phyloP scores from a whole-genome alignment of 2,329 filamentous ascomycete genomes.

The Neonectria ditissima region DNA sequence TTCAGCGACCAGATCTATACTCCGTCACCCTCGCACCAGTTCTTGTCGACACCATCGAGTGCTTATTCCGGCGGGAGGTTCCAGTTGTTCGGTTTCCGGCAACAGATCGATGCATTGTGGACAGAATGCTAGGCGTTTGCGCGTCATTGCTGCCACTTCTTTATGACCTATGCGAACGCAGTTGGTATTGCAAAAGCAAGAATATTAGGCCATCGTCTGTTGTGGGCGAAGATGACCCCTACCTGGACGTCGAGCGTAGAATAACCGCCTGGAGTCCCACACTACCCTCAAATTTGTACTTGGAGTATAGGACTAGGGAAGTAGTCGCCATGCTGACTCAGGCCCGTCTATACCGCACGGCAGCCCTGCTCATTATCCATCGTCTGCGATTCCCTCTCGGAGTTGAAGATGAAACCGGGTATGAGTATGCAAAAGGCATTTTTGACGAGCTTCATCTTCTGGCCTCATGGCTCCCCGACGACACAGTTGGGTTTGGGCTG shows the following conservation, averaged over 20 bases:
- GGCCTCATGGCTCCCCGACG: constrained; percentile 3
- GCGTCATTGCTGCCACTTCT: constrained; percentile 23
- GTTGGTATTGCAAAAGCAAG: constrained; percentile 11
- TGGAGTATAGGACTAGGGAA: constrained; percentile 12
- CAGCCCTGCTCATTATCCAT: constrained; percentile 31
- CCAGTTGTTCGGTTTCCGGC: constrained; percentile 20
- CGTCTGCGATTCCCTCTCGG: constrained; percentile 31
- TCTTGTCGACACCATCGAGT: constrained; percentile 28
- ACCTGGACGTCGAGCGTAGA: constrained; percentile 20
- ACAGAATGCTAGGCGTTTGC: constrained; percentile 27
- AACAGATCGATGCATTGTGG: constrained; percentile 17
- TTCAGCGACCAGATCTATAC: constrained; percentile 18
- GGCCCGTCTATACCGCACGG: constrained; percentile 25
- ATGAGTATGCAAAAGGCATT: constrained; percentile 18
- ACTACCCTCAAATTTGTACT: constrained; percentile 2
- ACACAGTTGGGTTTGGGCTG: constrained; percentile 21
- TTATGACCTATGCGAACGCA: constrained; percentile 27
- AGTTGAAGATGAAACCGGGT: constrained; percentile 18
- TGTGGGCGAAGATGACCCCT: constrained; percentile 6
- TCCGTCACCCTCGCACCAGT: constrained; percentile 27
- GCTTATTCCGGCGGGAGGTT: constrained; percentile 26
- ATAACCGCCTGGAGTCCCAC: constrained; percentile 22
- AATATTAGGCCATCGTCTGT: not conserved
- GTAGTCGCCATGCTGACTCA: constrained; percentile 26
- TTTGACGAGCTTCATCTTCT: constrained; percentile 20